Evolutionary conservation across 1,139 yeast genomes (phyloP).

Genomic region (Suhomyces kunorum): DNA sequence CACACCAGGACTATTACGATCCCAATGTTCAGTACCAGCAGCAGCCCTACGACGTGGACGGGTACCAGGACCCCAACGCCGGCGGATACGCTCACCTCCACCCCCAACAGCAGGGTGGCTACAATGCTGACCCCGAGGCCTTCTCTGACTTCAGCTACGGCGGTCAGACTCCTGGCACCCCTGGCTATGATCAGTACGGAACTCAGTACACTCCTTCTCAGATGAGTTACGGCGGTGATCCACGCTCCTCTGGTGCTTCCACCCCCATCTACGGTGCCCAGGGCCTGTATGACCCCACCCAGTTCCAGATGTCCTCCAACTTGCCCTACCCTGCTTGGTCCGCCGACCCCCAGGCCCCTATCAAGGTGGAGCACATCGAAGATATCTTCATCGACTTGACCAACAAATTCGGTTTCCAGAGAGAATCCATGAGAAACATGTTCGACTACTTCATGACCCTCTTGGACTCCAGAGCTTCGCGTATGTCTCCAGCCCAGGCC

Average conservation of each 20-base stretch:
- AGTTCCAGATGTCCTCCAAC: slow-evolving; percentile 58
- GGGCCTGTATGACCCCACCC: slow-evolving; percentile 67
- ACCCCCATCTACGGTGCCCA: slow-evolving; percentile 86
- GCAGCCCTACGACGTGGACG: slow-evolving; percentile 51
- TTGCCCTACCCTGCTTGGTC: slow-evolving; percentile 96
- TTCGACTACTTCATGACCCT: slow-evolving; percentile 93
- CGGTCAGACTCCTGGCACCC: slow-evolving; percentile 66
- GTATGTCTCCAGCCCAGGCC: slow-evolving; percentile 97
- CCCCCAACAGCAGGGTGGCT: slow-evolving; percentile 41
- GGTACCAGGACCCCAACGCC: slow-evolving; percentile 39
- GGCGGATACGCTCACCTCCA: slow-evolving; percentile 29
- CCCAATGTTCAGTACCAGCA: slow-evolving; percentile 57
- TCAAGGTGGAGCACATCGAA: slow-evolving; percentile 80
- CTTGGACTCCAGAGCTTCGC: slow-evolving; percentile 91
- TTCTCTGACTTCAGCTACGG: slow-evolving; percentile 72
- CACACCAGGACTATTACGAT: slow-evolving; percentile 41
- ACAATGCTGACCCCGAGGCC: slow-evolving; percentile 67
- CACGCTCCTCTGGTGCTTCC: slow-evolving; percentile 89
- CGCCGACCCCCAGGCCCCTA: slow-evolving; percentile 81
- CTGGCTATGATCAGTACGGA: slow-evolving; percentile 75
- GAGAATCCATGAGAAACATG: slow-evolving; percentile 96
- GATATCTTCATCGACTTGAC: slow-evolving; percentile 88
- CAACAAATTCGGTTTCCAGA: slow-evolving; percentile 93
- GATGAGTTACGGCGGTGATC: slow-evolving; percentile 74
- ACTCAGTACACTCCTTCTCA: slow-evolving; percentile 81